Conservation (phyloP, 139 green algal species). For the Spirogloea muscicola region DNA sequence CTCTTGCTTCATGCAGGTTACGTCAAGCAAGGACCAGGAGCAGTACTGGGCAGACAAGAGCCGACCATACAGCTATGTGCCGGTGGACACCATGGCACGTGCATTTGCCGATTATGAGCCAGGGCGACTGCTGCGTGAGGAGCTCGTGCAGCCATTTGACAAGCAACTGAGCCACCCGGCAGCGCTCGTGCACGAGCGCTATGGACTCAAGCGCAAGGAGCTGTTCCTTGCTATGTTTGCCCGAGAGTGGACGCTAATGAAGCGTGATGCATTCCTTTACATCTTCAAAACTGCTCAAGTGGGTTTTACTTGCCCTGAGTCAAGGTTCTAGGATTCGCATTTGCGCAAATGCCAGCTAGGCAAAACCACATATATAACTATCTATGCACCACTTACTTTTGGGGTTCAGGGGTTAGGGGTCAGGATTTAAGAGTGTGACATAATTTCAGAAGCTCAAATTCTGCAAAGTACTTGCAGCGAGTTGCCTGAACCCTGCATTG, state of each 20-base stretch:
- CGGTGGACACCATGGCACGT: conserved; percentile 1
- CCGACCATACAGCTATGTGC: conserved; percentile 12
- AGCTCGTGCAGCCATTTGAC: not conserved
- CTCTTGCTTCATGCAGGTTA: conserved; percentile 6
- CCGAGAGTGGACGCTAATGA: conserved; percentile 55
- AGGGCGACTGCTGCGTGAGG: not conserved
- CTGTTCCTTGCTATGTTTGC: conserved; percentile 44
- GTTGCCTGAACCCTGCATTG: not conserved
- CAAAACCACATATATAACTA: not conserved
- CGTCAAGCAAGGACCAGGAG: conserved; percentile 21
- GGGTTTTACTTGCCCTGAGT: not conserved
- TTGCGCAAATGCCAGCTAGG: not conserved
- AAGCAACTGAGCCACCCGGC: not conserved
- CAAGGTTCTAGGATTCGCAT: not conserved
- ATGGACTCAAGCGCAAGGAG: conserved; percentile 1
- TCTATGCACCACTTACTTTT: not conserved
- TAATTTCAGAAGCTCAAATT: not conserved
- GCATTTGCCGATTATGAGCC: not conserved
- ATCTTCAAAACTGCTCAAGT: conserved; percentile 44
- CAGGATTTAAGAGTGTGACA: not conserved
- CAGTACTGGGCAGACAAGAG: conserved; percentile 20
- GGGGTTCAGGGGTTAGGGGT: too few species aligned
- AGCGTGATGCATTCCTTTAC: conserved; percentile 52
- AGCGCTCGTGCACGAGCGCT: conserved; percentile 11
- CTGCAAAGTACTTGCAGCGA: not conserved